These are phyloP conservation scores for Cordyceps farinosa DNA, from an alignment of 2,329 filamentous ascomycete species.

Conservation along the genomic window DNA sequence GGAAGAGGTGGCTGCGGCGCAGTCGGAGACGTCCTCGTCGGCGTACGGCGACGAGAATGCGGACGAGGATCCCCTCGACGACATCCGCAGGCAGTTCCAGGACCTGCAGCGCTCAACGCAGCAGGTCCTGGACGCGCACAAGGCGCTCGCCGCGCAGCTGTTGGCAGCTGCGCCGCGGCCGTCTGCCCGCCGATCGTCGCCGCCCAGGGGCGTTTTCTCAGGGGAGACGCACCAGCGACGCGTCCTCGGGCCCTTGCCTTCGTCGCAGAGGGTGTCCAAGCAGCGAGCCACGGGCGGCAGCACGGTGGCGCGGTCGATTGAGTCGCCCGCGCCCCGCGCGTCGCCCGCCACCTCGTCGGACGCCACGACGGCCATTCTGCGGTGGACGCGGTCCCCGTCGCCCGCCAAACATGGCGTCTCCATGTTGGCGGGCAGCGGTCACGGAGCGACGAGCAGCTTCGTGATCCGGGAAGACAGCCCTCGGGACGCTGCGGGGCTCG, in stretches of 20 bases:
- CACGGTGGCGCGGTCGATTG: not conserved
- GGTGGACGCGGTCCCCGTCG: not conserved
- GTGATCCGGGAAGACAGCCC: not conserved
- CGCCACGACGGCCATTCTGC: not conserved
- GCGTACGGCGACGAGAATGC: not conserved
- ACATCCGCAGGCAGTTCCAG: too few species aligned
- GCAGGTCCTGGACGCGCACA: not conserved
- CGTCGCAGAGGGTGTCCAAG: slow-evolving; percentile 2
- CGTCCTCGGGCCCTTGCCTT: slow-evolving; percentile 5
- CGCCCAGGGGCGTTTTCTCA: not conserved
- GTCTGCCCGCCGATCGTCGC: not conserved
- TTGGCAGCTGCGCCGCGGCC: not conserved
- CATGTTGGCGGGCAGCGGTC: not conserved
- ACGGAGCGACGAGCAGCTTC: not conserved
- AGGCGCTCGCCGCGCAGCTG: not conserved
- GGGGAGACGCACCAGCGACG: not conserved
- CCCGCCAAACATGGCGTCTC: not conserved
- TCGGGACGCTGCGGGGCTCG: not conserved
- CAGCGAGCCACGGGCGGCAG: not conserved
- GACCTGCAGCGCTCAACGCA: not conserved
- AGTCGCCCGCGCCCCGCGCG: not conserved
- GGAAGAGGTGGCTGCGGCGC: not conserved
- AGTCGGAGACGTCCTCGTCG: not conserved
- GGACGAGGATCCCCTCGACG: not conserved
- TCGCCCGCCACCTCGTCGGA: not conserved